phyloP scores from a whole-genome alignment of 2,329 filamentous ascomycete species.

The Neonectria sp. region DNA sequence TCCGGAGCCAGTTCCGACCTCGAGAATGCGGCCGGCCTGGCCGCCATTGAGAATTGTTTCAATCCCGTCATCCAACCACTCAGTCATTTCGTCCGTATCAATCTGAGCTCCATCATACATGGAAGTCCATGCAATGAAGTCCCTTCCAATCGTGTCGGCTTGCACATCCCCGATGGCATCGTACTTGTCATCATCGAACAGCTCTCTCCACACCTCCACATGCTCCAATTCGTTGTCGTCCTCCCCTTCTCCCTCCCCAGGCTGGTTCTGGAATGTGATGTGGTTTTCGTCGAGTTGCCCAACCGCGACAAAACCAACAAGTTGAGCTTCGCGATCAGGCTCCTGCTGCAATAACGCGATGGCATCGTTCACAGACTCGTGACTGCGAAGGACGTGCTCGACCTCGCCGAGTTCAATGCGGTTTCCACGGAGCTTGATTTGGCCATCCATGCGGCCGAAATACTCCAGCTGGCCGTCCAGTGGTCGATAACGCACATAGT shows the following conservation, averaged over 20 bases:
- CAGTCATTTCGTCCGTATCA: constrained; percentile 48
- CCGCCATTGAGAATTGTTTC: constrained; percentile 33
- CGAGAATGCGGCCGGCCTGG: constrained; percentile 40
- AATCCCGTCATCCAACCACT: constrained; percentile 52
- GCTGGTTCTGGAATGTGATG: neutral
- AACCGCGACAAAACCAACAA: constrained; percentile 28
- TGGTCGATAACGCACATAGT: neutral
- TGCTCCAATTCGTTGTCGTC: constrained; percentile 3
- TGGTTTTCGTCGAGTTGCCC: constrained; percentile 5
- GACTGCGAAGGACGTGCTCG: constrained; percentile 26
- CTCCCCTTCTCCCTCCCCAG: neutral
- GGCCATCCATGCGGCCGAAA: constrained; percentile 38
- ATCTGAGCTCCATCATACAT: constrained; percentile 50
- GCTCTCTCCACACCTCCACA: neutral
- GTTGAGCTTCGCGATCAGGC: constrained; percentile 8
- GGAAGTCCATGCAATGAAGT: constrained; percentile 52
- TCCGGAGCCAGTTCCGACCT: constrained; percentile 50
- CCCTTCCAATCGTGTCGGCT: constrained; percentile 36
- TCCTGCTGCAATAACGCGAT: neutral
- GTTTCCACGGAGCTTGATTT: constrained; percentile 44
- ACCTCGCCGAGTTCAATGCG: constrained; percentile 42
- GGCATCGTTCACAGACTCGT: constrained; percentile 1
- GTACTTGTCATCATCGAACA: constrained; percentile 38
- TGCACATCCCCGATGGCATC: constrained; percentile 31
- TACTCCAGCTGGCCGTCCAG: neutral